A percentile compares a stretch with the other conserved stretches of the same genome.
These are phyloP conservation scores for Murraya koenigii DNA, from an alignment of 345 rosid species.

Conservation along the genomic window DNA sequence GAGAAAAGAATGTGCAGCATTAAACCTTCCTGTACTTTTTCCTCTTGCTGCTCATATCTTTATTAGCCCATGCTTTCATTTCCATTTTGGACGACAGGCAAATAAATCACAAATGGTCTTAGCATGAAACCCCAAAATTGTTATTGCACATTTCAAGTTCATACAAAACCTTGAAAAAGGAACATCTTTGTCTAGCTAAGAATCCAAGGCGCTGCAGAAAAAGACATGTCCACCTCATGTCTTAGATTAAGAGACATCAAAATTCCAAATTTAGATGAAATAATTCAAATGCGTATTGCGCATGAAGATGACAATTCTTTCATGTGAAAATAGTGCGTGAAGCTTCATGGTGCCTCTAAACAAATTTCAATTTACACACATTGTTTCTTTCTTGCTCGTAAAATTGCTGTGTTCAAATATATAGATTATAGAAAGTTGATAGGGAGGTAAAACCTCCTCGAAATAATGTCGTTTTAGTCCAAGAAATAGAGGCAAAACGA, in stretches of 20 bases:
- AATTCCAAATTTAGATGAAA: neutral
- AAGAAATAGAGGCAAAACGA: no score
- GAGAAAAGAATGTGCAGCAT: neutral
- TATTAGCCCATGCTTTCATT: neutral
- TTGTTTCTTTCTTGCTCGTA: neutral
- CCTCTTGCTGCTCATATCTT: neutral
- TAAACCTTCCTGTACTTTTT: neutral
- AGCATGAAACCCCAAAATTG: neutral
- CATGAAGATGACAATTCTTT: neutral
- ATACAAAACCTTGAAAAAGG: conserved; percentile 6
- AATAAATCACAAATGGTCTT: no score
- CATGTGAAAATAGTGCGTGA: neutral
- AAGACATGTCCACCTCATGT: conserved; percentile 21
- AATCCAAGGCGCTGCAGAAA: conserved; percentile 1
- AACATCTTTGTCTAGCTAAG: conserved; percentile 8
- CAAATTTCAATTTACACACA: neutral
- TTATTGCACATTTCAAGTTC: neutral
- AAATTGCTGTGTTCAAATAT: neutral
- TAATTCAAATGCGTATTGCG: neutral
- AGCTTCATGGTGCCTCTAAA: neutral
- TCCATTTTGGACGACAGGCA: neutral
- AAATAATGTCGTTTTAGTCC: no score
- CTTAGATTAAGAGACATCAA: conserved; percentile 24
- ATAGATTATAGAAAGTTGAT: no score
- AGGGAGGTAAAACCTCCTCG: no score